Base-by-base conservation (phyloP, 148 eudicot genomes). In the Oxyria digyna region DNA sequence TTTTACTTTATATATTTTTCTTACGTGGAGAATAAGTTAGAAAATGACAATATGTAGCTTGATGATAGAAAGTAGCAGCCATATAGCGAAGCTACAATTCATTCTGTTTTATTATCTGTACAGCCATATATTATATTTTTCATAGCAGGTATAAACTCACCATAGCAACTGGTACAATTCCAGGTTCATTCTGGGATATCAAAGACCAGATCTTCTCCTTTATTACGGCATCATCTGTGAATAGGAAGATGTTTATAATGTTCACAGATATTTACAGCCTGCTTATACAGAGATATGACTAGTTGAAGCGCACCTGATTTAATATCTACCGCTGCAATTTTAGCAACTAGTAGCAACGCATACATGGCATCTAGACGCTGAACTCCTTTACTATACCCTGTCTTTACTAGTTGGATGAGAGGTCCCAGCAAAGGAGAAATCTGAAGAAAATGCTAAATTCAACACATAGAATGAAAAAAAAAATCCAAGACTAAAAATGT, bases 321-420 rank as follows among this genome's bases (percentile, higher is more conserved):
- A 65, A 91, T 81, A 81, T 94, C 99, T 71, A 84, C 78, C 62
- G 87, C 91, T 46, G 92, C 93, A 81, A 94, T 84, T 78, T 84
- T 90, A 41, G 88, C 84, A 76, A 84, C 83, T 67, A 85, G 73
- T 3, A 91, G 75, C 69, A 94, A 83, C 59, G 99, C 90, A 83
- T 82, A 94, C 62, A 91, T 88, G 31, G 96, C 91, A 81, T 94
- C 99, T 82, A 94, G 69, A 65, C 99, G 88, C 81, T 90, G 99
- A 37, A 82, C 89, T 24, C 82, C 85, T 81, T 94, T 94, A 23
- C 89, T 81, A 70, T 81, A 91, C 66, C 97, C 99, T 78, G 96
- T 88, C 80, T 85, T 94, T 24, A 94, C 91, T 66, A 94, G 79
- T 76, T 82, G 96, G 59, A 88, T 48, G 50, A 94, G 97, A 62